Base-by-base conservation (phyloP, 257 asterid genomes). In the Solanum chilense region DNA sequence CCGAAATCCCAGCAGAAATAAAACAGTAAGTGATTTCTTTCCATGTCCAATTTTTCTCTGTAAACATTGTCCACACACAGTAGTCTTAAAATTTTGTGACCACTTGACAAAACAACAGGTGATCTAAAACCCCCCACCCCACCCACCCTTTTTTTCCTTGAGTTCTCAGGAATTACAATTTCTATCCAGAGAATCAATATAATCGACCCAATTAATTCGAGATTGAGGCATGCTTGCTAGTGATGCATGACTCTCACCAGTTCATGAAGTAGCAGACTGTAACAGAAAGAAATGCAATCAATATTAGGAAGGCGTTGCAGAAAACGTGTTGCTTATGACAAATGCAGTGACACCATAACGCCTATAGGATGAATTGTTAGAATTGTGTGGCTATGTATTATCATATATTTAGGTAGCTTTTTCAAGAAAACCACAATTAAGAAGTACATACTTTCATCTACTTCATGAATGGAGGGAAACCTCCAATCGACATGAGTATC, bases 401-500 rank as follows among this genome's bases (percentile, higher is more conserved):
- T 71, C 3, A 16, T 27, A 47, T 9, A 69, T 81, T 60, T 37
- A 20, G 5, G 87, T 42, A 70, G 35, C 33, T 70, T 85, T 52
- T 42, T 44, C 41, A 31, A 70, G 23, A 81, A 35, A 49, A 15
- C 7, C 29, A 47, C 2, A 9, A 35, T 56, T 56, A 56, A 18
- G 64, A 69, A 33, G 13, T 10, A 21, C 33, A 2, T 85, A 95
- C 98, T 98, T 97, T 97, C 99, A 97, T 95, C 73, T 97, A 98
- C 91, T 97, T 98, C 81, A 97, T 98, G 31, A 97, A 97, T 2
- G 98, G 95, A 80, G 98, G 99, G 71, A 97, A 97, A 29, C 99
- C 99, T 69, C 99, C 99, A 21, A 97, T 97, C 21, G 98, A 95
- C 99, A 97, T 95, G 88, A 97, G 95, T 37, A 98, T 94, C 13